phyloP scores from a whole-genome alignment of 352 stramenopile genomes.

The Phytopythium vexans region DNA sequence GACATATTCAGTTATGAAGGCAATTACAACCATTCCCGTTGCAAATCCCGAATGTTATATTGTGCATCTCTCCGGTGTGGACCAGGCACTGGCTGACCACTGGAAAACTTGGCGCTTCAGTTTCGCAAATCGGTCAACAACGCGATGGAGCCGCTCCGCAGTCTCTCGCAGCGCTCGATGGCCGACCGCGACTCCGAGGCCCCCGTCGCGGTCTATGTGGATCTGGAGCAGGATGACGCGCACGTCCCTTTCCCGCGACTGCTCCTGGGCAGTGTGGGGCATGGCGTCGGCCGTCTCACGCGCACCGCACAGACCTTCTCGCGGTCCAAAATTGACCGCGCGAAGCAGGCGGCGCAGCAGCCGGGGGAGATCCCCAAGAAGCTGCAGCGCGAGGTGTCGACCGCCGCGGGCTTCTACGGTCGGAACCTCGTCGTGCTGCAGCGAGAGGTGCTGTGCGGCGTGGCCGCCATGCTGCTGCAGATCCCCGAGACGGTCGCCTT shows the following conservation, averaged over 20 bases:
- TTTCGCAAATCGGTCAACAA: too few relatives aligned
- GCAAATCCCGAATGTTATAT: too few relatives aligned
- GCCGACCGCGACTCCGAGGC: neutral
- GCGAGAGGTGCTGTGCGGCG: conserved; percentile 80
- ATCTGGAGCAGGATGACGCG: conserved; percentile 1
- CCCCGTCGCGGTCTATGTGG: conserved; percentile 1
- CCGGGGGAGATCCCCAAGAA: conserved; percentile 10
- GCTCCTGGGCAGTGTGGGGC: conserved; percentile 2
- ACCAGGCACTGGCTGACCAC: too few relatives aligned
- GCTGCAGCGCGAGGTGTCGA: conserved; percentile 18
- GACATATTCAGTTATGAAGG: too few relatives aligned
- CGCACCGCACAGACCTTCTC: neutral
- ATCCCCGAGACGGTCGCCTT: conserved; percentile 94
- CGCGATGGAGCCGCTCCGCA: conserved; percentile 1
- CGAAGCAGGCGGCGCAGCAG: neutral
- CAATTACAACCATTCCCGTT: too few relatives aligned
- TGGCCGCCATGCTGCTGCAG: conserved; percentile 91
- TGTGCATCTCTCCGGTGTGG: too few relatives aligned
- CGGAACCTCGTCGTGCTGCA: conserved; percentile 52
- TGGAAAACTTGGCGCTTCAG: too few relatives aligned
- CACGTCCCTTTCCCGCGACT: neutral
- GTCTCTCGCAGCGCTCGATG: conserved; percentile 6
- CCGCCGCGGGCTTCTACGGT: conserved; percentile 47
- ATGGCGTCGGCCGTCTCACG: conserved; percentile 1
- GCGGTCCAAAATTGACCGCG: neutral